A percentile compares a stretch with the other conserved stretches of the same genome.
These are phyloP conservation scores for Cucumis melo DNA, from an alignment of 306 rosid genomes.

Conservation along the genomic window DNA sequence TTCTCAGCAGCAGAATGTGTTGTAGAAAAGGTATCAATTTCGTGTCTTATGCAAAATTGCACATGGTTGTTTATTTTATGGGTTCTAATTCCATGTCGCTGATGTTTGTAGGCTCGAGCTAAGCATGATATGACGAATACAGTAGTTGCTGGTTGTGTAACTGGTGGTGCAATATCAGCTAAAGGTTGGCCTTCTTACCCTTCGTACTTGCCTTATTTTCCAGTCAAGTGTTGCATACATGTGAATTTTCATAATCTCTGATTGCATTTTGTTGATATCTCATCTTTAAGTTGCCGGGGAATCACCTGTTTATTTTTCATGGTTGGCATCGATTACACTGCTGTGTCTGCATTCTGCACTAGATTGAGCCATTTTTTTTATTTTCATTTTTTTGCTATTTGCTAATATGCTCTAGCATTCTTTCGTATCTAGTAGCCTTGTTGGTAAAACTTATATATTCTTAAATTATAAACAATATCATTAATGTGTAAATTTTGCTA, in stretches of 20 bases:
- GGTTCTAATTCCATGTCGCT: not conserved
- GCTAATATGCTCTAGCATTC: not conserved
- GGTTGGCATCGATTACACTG: not conserved
- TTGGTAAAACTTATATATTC: not conserved
- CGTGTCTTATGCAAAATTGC: not conserved
- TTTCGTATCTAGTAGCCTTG: not conserved
- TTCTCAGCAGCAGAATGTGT: conserved; percentile 96
- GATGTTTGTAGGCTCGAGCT: conserved; percentile 52
- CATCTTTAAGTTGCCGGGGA: not conserved
- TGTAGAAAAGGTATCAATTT: conserved; percentile 58
- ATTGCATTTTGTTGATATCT: not conserved
- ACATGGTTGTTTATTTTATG: conserved; percentile 5
- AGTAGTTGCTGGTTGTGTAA: conserved; percentile 74
- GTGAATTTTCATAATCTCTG: not conserved
- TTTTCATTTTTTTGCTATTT: not conserved
- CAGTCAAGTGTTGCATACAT: not conserved
- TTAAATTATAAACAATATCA: not conserved
- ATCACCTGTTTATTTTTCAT: not conserved
- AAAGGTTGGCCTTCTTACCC: conserved; percentile 38
- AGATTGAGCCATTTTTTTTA: not conserved
- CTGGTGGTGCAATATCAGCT: conserved; percentile 86
- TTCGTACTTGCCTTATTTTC: not conserved
- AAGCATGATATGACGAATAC: conserved; percentile 81
- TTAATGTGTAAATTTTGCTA: not conserved
- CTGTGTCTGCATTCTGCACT: not conserved